Percentiles rank a stretch among this genome's conserved stretches.
Evolutionary conservation across 108 stramenopile species (phyloP).

Genomic region (Cylindrotheca closterium): DNA sequence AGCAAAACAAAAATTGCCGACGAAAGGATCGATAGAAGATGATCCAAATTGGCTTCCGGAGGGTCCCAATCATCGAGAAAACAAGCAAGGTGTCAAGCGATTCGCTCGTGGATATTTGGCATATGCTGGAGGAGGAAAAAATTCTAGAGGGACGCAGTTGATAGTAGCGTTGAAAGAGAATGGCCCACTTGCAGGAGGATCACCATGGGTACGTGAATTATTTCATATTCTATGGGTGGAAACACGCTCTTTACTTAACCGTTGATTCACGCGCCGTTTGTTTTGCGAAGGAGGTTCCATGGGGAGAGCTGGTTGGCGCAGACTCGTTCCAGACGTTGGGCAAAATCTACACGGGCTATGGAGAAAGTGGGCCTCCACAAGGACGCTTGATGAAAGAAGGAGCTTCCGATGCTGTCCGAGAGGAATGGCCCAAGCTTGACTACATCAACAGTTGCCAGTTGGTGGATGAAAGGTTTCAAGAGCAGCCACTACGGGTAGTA

Average conservation of each 20-base stretch:
- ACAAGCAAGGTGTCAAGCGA: conserved; percentile 66
- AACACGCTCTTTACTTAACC: too few species aligned
- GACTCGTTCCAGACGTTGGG: conserved; percentile 48
- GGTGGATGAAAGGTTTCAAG: conserved; percentile 28
- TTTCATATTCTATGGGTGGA: too few species aligned
- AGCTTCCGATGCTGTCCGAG: conserved; percentile 23
- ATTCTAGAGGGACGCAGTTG: conserved; percentile 62
- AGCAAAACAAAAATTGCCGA: conserved; percentile 29
- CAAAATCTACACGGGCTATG: conserved; percentile 48
- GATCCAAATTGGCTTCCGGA: conserved; percentile 84
- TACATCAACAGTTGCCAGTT: conserved; percentile 54
- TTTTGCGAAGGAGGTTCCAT: conserved; percentile 78
- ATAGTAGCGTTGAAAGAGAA: conserved; percentile 65
- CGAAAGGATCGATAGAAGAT: conserved; percentile 40
- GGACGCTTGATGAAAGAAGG: conserved; percentile 15
- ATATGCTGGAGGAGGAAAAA: conserved; percentile 68
- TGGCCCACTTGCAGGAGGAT: conserved; percentile 61
- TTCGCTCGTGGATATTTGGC: conserved; percentile 74
- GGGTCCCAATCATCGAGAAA: conserved; percentile 60
- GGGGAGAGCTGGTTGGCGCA: conserved; percentile 60
- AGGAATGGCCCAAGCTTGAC: conserved; percentile 52
- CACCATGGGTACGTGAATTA: too few species aligned
- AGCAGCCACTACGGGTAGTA: background rate
- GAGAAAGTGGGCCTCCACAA: conserved; percentile 31
- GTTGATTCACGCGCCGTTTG: too few species aligned